A percentile compares a stretch with the other conserved stretches of the same genome.
These are phyloP conservation scores for Sanghuangporus sanghuang DNA, from an alignment of 1,284 basidiomycete species.

Conservation along the genomic window DNA sequence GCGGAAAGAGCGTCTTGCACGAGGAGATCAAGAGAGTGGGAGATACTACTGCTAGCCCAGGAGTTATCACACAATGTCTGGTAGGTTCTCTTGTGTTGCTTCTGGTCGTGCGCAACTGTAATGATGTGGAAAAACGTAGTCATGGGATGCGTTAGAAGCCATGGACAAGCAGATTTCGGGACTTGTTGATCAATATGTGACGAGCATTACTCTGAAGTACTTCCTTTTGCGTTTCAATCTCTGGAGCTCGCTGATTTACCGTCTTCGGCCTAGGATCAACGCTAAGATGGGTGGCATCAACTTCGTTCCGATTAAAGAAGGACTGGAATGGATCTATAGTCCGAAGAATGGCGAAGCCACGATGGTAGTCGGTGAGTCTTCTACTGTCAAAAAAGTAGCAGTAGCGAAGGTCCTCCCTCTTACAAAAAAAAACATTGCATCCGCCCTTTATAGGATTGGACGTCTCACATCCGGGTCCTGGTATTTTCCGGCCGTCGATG, in stretches of 20 bases:
- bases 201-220: conserved; percentile 36
- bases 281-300: conserved; percentile 36
- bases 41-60: conserved; percentile 5
- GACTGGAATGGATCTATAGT: conserved; percentile 24
- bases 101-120: conserved; percentile 30
- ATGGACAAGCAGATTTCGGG: conserved; percentile 30
- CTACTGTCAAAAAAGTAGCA: not conserved
- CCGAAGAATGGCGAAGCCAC: conserved; percentile 33
- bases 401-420: not conserved
- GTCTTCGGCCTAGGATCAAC: conserved; percentile 31
- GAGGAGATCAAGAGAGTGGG: conserved; percentile 22
- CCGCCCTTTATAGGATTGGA: conserved; percentile 30
- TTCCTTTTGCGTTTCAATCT: not conserved
- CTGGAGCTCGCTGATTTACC: not conserved
- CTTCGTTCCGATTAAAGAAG: conserved; percentile 23
- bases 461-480: conserved; percentile 36
- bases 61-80: conserved; percentile 18
- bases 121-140: conserved; percentile 17
- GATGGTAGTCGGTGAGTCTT: not conserved
- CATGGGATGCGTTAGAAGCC: conserved; percentile 27
- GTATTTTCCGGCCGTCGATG: conserved; percentile 31
- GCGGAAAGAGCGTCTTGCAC: not conserved
- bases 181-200: conserved; percentile 30
- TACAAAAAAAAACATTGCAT: not conserved
- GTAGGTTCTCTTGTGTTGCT: conserved; percentile 18